Base-by-base conservation (phyloP, 305 asterid species). In the Caryopteris hybrid region DNA sequence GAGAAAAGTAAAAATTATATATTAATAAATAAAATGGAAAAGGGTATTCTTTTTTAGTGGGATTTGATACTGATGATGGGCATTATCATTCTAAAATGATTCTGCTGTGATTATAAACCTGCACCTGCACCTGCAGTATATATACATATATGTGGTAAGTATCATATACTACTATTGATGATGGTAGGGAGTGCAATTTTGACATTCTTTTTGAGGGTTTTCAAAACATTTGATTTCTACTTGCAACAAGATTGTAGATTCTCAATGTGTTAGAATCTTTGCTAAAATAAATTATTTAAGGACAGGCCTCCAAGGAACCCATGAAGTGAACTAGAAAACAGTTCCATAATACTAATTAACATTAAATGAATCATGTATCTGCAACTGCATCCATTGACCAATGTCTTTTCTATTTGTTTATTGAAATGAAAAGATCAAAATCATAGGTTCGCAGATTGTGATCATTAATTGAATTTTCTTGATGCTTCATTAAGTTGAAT, bases 21-120 rank as follows among this genome's bases (percentile, higher is more conserved):
- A 52, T 45, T 2, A 41, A 20, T 42, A 64, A 64, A 12, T 12
- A 61, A 67, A 27, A 10, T 66, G 47, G 41, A 61, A 61, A 46
- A 39, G 59, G 20, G 1, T 12, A 27, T 54, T 31, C 20, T 36
- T 22, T 54, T 74, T 14, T 61, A 56, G 78, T 67, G 68, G 70
- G 74, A 69, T 73, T 76, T 77, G 86, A 76, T 68, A 69, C 74
- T 85, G 89, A 85, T 87, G 95, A 88, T 88, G 94, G 92, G 78
- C 68, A 80, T 79, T 83, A 88, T 90, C 83, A 90, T 90, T 88
- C 86, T 76, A 77, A 84, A 86, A 90, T 90, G 88, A 90, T 85
- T 86, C 79, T 78, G 78, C 27, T 66, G 80, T 81, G 90, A 85
- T 80, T 74, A 76, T 81, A 71, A 78, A 76, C 47, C 74, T 73